phyloP scores from a whole-genome alignment of 306 rosid genomes.

The Betula pendula region DNA sequence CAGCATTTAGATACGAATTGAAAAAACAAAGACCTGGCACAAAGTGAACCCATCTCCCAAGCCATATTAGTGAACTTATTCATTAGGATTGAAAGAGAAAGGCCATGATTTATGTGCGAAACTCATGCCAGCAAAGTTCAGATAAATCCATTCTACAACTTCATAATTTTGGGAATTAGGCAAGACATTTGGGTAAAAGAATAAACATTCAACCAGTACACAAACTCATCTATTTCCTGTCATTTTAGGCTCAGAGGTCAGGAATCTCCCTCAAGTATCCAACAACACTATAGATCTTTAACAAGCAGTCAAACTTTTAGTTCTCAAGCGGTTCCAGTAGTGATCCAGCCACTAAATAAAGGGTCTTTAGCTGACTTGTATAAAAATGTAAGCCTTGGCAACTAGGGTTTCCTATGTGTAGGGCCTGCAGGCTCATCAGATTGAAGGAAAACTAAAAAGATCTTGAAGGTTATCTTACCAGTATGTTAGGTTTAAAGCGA shows the following conservation, averaged over 20 bases:
- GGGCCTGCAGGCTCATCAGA: neutral
- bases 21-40: neutral
- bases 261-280: neutral
- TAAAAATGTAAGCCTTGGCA: neutral
- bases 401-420: neutral
- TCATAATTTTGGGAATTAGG: neutral
- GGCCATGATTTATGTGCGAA: neutral
- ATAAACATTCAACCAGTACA: neutral
- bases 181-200: neutral
- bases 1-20: neutral
- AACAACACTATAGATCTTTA: neutral
- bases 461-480: neutral
- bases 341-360: neutral
- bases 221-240: neutral
- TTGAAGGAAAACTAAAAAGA: neutral
- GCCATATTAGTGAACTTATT: neutral
- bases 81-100: neutral
- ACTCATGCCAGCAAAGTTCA: neutral
- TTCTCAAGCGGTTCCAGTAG: neutral
- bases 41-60: neutral
- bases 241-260: neutral
- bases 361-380: neutral
- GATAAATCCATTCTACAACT: neutral
- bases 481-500: neutral
- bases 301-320: neutral